Conservation (phyloP, 176 grass and related monocot species). For the Oryza meridionalis region DNA sequence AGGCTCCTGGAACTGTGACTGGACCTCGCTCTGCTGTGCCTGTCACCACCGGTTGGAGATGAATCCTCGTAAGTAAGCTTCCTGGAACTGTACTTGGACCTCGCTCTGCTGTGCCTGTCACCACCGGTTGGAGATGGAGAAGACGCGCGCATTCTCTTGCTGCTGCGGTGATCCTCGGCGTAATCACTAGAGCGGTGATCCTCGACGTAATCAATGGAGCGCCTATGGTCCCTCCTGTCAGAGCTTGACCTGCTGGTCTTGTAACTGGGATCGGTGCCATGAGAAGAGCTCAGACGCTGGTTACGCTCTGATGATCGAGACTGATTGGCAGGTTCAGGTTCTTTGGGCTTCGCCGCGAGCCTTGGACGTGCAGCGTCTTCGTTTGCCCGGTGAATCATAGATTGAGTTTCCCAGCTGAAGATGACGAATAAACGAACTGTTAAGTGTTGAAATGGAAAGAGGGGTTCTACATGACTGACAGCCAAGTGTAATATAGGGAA, state of each 20-base stretch:
- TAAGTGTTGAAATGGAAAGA: background rate
- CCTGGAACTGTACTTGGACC: slow-evolving; percentile 39
- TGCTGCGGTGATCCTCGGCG: slow-evolving; percentile 26
- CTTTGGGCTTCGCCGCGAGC: slow-evolving; percentile 15
- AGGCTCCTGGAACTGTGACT: slow-evolving; percentile 40
- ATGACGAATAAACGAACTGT: background rate
- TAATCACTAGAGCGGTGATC: slow-evolving; percentile 14
- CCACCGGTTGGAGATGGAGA: slow-evolving; percentile 33
- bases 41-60: background rate
- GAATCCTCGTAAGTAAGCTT: slow-evolving; percentile 36
- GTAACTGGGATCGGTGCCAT: slow-evolving; percentile 23
- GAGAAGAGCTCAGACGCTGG: slow-evolving; percentile 10
- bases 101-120: slow-evolving; percentile 10
- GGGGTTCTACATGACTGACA: background rate
- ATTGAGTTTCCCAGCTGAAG: slow-evolving; percentile 33
- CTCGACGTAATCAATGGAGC: slow-evolving; percentile 8
- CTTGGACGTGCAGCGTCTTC: slow-evolving; percentile 28
- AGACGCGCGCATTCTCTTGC: slow-evolving; percentile 23
- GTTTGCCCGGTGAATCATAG: background rate
- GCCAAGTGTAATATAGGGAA: background rate
- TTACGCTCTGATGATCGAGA: slow-evolving; percentile 29
- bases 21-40: slow-evolving; percentile 11
- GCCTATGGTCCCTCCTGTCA: slow-evolving; percentile 19
- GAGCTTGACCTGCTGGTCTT: slow-evolving; percentile 23
- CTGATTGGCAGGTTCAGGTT: background rate